These are phyloP conservation scores for Rutstroemia sydowiana DNA, from an alignment of 2,329 filamentous ascomycete species.

Conservation along the genomic window DNA sequence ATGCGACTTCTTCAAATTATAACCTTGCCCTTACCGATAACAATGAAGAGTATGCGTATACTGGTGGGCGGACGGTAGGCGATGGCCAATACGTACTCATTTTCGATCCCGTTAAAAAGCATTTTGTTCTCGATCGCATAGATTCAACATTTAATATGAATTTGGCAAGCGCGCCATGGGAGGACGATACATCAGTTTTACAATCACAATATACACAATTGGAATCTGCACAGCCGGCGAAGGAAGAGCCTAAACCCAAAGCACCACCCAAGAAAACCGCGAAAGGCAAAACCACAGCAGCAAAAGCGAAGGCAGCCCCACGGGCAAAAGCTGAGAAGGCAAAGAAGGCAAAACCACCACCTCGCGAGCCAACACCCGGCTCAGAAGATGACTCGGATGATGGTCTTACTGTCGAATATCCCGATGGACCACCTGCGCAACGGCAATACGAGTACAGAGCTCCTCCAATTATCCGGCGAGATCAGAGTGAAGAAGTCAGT, in stretches of 20 bases:
- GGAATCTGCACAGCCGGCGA: slow-evolving; percentile 4
- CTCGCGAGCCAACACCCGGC: slow-evolving; percentile 27
- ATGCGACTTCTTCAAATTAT: slow-evolving; percentile 32
- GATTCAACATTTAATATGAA: slow-evolving; percentile 86
- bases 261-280: slow-evolving; percentile 20
- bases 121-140: slow-evolving; percentile 74
- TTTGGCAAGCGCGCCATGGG: slow-evolving; percentile 60
- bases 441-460: slow-evolving; percentile 20
- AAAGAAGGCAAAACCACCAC: slow-evolving; percentile 29
- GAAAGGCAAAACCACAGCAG: slow-evolving; percentile 24
- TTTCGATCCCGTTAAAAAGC: slow-evolving; percentile 67
- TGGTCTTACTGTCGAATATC: slow-evolving; percentile 53
- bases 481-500: slow-evolving; percentile 31
- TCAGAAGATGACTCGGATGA: slow-evolving; percentile 44
- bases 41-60: slow-evolving; percentile 49
- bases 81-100: slow-evolving; percentile 59
- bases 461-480: slow-evolving; percentile 22
- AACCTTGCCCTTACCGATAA: slow-evolving; percentile 47
- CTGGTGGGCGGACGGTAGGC: slow-evolving; percentile 49
- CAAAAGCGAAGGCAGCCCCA: slow-evolving; percentile 25
- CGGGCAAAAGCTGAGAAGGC: slow-evolving; percentile 28
- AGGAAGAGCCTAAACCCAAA: slow-evolving; percentile 10
- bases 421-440: slow-evolving; percentile 39
- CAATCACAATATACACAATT: slow-evolving; percentile 62
- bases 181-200: slow-evolving; percentile 55